Percentiles rank a stretch among this genome's conserved stretches.
phyloP scores from a whole-genome alignment of 257 asterid species.

The Salvia splendens region DNA sequence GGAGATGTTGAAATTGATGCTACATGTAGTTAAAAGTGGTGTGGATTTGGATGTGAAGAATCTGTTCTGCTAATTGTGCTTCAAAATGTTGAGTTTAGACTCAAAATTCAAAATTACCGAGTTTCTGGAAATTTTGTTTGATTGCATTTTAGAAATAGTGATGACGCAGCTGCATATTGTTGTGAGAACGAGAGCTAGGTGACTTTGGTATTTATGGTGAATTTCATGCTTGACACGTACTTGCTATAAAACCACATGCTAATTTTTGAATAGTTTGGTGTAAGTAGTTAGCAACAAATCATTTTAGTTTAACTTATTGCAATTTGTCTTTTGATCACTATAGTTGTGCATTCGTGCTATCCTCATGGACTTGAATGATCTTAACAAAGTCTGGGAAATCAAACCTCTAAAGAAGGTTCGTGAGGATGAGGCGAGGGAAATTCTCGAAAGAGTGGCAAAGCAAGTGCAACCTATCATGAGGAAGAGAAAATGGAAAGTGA shows the following conservation, averaged over 20 bases:
- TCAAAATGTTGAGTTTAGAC: conserved; percentile 3
- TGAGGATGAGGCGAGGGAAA: conserved; percentile 74
- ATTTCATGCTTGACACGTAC: neutral
- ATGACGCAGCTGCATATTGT: neutral
- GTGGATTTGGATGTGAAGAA: neutral
- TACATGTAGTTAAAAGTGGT: neutral
- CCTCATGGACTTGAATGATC: conserved; percentile 72
- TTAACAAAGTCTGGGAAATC: conserved; percentile 87
- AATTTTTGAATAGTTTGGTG: conserved; percentile 5
- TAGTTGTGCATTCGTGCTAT: conserved; percentile 32
- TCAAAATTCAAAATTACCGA: neutral
- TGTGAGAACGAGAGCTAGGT: neutral
- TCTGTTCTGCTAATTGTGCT: neutral
- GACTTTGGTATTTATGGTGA: conserved; percentile 8
- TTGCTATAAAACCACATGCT: neutral
- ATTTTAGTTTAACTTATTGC: neutral
- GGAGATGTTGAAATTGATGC: neutral
- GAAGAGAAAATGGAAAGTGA: conserved; percentile 78
- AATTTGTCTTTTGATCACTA: conserved; percentile 19
- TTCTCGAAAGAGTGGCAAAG: conserved; percentile 75
- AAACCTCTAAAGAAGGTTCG: conserved; percentile 61
- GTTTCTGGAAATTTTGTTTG: conserved; percentile 6
- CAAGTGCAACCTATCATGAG: conserved; percentile 89
- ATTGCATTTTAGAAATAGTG: neutral
- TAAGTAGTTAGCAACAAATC: neutral